Evolutionary conservation across 163 green algal species (phyloP), one percentile per base, ranked within the genome.

Genomic region (Chlamydomonas reinhardtii): DNA sequence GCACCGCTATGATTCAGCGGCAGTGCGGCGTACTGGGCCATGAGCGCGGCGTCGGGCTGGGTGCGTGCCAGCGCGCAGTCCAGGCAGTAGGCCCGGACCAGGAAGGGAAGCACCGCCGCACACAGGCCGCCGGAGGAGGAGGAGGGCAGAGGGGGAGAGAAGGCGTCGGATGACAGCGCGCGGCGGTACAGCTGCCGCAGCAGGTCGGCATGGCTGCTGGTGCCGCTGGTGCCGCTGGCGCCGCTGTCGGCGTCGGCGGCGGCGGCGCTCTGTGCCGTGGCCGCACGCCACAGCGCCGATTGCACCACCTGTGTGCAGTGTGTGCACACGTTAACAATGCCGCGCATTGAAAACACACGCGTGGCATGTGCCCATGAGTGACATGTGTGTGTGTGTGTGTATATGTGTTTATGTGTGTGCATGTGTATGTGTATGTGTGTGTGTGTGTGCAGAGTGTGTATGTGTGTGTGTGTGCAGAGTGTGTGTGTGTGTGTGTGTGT

Each of bases 1-100:
- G 48, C 29, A 29, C 37, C 43, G 73, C 24, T 79, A 15, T 19
- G 1, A 25, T 34, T 9, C n/a, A 77, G 52, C 20, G 79, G 68
- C 34, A 90, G 73, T 0, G 8, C 17, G 9, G 80, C 29, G 69
- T 91, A 91, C 20, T 39, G 66, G 31, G 56, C 32, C 76, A 89
- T 34, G 22, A 91, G 75, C 6, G 14, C 22, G 0, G 70, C 29
- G 16, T 86, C 71, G 5, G 87, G 82, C 37, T 73, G n/a, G 25
- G 52, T 17, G 2, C 71, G 27, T 0, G 31, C 64, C 54, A 91
- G 83, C 0, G 77, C 72, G 73, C 88, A 89, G 35, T 77, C 35
- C 76, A 91, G 78, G 6, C 56, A 73, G 34, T 89, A 88, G 3
- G 61, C 39, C 5, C 88, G 77, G 11, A 91, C 73, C 68, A 91